Evolutionary conservation across 306 rosid genomes (phyloP).

Genomic region (Medicago lupulina): DNA sequence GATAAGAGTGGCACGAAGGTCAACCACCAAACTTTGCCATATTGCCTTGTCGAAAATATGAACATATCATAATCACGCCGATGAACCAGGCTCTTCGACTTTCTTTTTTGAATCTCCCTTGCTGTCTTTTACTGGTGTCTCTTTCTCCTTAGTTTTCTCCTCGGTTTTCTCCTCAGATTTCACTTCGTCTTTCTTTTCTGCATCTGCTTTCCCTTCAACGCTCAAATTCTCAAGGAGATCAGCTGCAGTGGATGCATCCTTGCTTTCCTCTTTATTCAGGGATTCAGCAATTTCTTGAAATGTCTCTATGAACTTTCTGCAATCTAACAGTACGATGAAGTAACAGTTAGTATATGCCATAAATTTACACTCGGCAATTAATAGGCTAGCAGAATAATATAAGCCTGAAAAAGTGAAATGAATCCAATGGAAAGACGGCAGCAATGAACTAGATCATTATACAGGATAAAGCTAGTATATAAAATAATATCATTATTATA

Average conservation of each 20-base stretch:
- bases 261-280: conserved; percentile 63
- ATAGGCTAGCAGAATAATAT: not conserved
- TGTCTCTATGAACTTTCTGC: conserved; percentile 78
- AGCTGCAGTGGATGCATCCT: conserved; percentile 71
- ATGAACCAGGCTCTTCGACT: conserved; percentile 57
- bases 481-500: not conserved
- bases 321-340: conserved; percentile 50
- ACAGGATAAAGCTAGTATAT: not conserved
- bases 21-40: conserved; percentile 49
- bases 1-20: conserved; percentile 33
- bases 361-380: not conserved
- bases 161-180: conserved; percentile 58
- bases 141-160: conserved; percentile 46
- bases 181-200: conserved; percentile 32
- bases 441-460: not conserved
- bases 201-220: conserved; percentile 57
- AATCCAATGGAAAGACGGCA: not conserved
- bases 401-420: not conserved
- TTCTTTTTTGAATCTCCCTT: conserved; percentile 56
- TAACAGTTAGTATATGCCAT: not conserved
- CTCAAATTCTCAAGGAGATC: conserved; percentile 71
- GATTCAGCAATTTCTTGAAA: conserved; percentile 86
- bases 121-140: conserved; percentile 45
- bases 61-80: conserved; percentile 47
- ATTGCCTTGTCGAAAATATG: conserved; percentile 35